Percentiles rank a stretch among this genome's conserved stretches.
Conservation (phyloP, 1,139 yeast genomes). For the Diutina rugosa region DNA sequence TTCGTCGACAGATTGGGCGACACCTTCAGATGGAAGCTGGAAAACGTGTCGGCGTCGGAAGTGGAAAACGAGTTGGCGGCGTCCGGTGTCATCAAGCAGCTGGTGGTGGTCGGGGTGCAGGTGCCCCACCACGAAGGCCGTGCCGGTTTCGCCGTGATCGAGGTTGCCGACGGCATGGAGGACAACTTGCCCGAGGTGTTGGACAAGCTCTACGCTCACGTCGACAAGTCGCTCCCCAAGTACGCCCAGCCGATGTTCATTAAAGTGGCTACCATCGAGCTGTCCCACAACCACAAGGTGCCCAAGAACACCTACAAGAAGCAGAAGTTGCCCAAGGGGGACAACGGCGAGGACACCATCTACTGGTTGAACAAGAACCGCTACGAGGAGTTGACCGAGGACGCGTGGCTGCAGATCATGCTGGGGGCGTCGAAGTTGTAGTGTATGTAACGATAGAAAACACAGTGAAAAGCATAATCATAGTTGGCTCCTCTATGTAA, state of each 20-base stretch:
- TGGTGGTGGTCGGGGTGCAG: constrained; percentile 81
- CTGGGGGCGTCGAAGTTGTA: constrained; percentile 26
- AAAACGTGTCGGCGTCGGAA: constrained; percentile 9
- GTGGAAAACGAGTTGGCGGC: constrained; percentile 8
- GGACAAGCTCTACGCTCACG: constrained; percentile 19
- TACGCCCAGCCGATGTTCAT: constrained; percentile 83
- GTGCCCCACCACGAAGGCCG: constrained; percentile 90
- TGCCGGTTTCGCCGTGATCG: constrained; percentile 80
- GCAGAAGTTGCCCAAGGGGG: constrained; percentile 66
- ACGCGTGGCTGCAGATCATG: constrained; percentile 44
- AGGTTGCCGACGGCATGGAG: constrained; percentile 12
- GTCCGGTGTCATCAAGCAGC: constrained; percentile 21
- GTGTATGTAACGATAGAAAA: background rate
- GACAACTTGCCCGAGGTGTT: constrained; percentile 13
- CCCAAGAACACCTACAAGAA: constrained; percentile 68
- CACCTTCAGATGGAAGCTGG: constrained; percentile 90
- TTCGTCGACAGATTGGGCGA: constrained; percentile 93
- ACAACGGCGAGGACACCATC: constrained; percentile 42
- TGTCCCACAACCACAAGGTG: constrained; percentile 78
- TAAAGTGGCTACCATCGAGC: constrained; percentile 53
- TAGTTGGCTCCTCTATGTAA: no score
- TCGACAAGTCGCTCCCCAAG: constrained; percentile 48
- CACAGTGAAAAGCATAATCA: background rate
- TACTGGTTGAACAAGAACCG: constrained; percentile 52
- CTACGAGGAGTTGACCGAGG: constrained; percentile 46